These are phyloP conservation scores for Aureobasidium subglaciale DNA, from an alignment of 2,329 filamentous ascomycete species.

Conservation along the genomic window DNA sequence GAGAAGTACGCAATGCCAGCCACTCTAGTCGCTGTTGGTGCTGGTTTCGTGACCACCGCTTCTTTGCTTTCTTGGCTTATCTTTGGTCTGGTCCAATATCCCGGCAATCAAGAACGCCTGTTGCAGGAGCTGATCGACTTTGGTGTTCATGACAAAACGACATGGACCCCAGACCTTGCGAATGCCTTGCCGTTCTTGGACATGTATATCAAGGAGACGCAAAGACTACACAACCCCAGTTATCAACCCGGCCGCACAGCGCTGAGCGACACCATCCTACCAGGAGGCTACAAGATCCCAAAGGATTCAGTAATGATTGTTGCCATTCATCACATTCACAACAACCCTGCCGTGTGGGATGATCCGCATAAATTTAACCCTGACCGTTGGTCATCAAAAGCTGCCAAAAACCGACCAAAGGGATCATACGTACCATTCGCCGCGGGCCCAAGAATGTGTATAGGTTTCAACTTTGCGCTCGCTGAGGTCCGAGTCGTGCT, in stretches of 20 bases:
- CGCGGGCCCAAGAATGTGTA: conserved; percentile 50
- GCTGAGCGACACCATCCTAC: conserved; percentile 49
- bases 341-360: conserved; percentile 51
- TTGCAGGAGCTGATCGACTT: conserved; percentile 49
- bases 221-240: conserved; percentile 53
- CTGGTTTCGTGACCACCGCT: conserved; percentile 55
- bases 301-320: conserved; percentile 47
- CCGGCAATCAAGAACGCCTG: conserved; percentile 49
- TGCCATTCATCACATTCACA: conserved; percentile 39
- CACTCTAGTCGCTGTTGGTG: conserved; percentile 47
- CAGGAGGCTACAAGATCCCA: conserved; percentile 52
- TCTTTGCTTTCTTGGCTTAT: conserved; percentile 53
- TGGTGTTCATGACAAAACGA: conserved; percentile 27
- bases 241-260: conserved; percentile 55
- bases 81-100: conserved; percentile 48
- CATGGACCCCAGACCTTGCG: conserved; percentile 31
- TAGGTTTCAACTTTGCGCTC: conserved; percentile 59
- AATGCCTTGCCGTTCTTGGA: conserved; percentile 47
- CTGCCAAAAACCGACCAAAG: conserved; percentile 46
- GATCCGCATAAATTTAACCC: conserved; percentile 53
- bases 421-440: conserved; percentile 54
- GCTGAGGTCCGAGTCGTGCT: conserved; percentile 54
- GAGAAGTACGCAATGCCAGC: conserved; percentile 32
- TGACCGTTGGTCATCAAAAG: conserved; percentile 51
- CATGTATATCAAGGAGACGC: conserved; percentile 54